Evolutionary conservation across 306 rosid species (phyloP).

Genomic region (Begonia masoniana): DNA sequence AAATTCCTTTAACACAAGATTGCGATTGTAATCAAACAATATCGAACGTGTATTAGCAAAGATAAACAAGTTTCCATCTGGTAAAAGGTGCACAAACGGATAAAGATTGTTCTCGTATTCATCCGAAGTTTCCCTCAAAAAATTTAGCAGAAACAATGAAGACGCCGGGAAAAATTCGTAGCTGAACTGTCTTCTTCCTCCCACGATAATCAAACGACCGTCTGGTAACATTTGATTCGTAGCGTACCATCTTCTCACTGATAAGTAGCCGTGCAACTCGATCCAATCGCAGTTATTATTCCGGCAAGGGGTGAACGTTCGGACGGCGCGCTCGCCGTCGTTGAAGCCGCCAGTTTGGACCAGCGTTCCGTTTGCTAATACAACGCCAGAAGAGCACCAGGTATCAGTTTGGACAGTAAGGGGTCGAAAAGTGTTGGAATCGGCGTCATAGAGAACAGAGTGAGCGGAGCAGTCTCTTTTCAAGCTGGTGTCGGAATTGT

Average conservation of each 20-base stretch:
- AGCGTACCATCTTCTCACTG: conserved; percentile 69
- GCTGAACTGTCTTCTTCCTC: conserved; percentile 63
- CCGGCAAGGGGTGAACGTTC: conserved; percentile 53
- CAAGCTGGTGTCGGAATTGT: conserved; percentile 26
- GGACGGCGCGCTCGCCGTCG: conserved; percentile 39
- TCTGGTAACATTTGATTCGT: conserved; percentile 66
- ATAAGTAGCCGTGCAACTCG: conserved; percentile 36
- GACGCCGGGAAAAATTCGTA: conserved; percentile 48
- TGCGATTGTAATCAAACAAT: conserved; percentile 34
- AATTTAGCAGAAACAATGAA: conserved; percentile 2
- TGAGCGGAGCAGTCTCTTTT: conserved; percentile 68
- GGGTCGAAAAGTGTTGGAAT: conserved; percentile 43
- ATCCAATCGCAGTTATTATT: conserved; percentile 51
- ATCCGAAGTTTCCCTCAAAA: conserved; percentile 46
- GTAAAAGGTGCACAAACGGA: conserved; percentile 71
- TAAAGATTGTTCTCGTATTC: conserved; percentile 49
- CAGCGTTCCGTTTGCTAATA: conserved; percentile 55
- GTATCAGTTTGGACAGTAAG: conserved; percentile 47
- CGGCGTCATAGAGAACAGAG: conserved; percentile 41
- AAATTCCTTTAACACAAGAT: conserved; percentile 34
- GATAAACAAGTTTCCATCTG: conserved; percentile 71
- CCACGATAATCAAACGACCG: conserved; percentile 45
- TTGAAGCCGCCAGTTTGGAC: conserved; percentile 75
- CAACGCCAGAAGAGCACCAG: conserved; percentile 79
- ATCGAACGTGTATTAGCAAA: conserved; percentile 60